phyloP scores from a whole-genome alignment of 345 rosid species.

The Bretschneidera sinensis region DNA sequence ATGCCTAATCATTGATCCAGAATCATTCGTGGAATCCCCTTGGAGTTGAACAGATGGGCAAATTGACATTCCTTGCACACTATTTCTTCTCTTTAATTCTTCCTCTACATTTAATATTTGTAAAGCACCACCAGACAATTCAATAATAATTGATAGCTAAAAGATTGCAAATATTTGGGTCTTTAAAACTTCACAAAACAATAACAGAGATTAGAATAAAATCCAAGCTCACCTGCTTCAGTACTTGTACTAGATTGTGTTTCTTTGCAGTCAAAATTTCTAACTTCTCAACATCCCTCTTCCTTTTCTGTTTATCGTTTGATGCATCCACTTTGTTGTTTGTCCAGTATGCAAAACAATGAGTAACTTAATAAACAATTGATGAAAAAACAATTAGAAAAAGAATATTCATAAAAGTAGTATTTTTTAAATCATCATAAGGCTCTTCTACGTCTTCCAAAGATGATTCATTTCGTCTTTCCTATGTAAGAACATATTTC shows the following conservation, averaged over 20 bases:
- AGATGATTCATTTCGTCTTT: no score
- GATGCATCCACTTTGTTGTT: slow-evolving; percentile 26
- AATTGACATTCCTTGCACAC: slow-evolving; percentile 38
- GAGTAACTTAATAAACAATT: neutral
- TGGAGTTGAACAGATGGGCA: slow-evolving; percentile 63
- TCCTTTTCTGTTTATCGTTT: slow-evolving; percentile 48
- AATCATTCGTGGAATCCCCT: slow-evolving; percentile 62
- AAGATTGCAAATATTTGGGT: neutral
- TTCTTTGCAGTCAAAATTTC: slow-evolving; percentile 74
- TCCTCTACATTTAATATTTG: slow-evolving; percentile 87
- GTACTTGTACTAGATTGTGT: slow-evolving; percentile 78
- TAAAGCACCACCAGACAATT: neutral
- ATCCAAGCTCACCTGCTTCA: slow-evolving; percentile 61
- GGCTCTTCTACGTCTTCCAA: no score
- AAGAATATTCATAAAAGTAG: no score
- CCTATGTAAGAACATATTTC: no score
- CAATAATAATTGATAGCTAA: no score
- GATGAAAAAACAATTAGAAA: no score
- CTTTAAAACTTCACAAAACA: neutral
- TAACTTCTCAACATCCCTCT: slow-evolving; percentile 60
- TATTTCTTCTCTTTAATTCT: slow-evolving; percentile 69
- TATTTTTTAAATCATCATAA: no score
- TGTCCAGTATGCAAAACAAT: slow-evolving; percentile 22
- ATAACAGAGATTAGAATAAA: neutral
- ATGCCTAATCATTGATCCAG: slow-evolving; percentile 52